Evolutionary conservation across 2,329 filamentous ascomycete genomes (phyloP), one percentile per base, ranked within the genome.

Genomic region (Stagonosporopsis cucurbitacearum): DNA sequence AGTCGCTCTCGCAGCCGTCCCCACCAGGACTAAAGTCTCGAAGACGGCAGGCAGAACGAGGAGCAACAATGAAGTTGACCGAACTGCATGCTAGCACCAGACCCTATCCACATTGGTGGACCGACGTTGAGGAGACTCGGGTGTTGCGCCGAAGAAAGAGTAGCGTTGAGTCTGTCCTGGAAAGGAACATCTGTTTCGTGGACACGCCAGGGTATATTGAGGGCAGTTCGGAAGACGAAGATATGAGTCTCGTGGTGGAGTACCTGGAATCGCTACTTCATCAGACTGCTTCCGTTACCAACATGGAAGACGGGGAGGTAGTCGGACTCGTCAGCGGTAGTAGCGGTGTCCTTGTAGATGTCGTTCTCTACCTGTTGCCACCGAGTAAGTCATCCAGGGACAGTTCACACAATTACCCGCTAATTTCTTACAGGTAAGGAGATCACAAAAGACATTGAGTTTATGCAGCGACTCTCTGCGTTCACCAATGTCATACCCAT

Each of bases 101-200:
- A 55, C 70, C 94, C 33, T 96, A 94, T 74, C 93, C 94, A 0
- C 81, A 87, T 53, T 98, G 95, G 95, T 96, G 91, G 89, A 88
- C 88, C 13, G 89, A 95, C 68, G 75, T 91, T 44, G 88, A 93
- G 51, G 86, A 89, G 58, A 86, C 84, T 54, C 81, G 80, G 23
- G 78, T 81, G 45, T 76, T 84, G 59, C 80, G 84, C 42, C 83
- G 87, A 68, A 83, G 79, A 26, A 77, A 89, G 66, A 94, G 90
- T 68, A 79, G 86, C 47, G 87, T 87, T 7, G 92, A 95, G 60
- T 84, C 86, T 20, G 84, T 97, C 35, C 79, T 98, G 41, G 94
- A 98, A 71, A 86, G 94, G 26, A 99, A 99, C 70, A 78, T 99
- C 5, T 96, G 92, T 74, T 97, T 99, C 71, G 87, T 97, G 54